These are phyloP conservation scores for Aegilops sharonensis DNA, from an alignment of 176 grass and related monocot species.

Conservation along the genomic window DNA sequence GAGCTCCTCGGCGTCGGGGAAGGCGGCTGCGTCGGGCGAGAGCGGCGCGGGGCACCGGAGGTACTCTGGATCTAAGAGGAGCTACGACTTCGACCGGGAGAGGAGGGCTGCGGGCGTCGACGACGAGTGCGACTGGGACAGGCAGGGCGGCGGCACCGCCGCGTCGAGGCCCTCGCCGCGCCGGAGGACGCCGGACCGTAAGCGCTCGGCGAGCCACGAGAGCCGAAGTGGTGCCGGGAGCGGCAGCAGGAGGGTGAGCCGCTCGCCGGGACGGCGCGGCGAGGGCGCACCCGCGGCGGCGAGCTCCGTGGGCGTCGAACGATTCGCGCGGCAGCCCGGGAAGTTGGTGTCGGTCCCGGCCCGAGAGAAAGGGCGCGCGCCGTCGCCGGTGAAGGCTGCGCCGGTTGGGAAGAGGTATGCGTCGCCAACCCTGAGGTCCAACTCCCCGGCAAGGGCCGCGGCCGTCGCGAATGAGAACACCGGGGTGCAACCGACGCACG, in stretches of 20 bases:
- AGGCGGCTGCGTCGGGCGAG: slow-evolving; percentile 38
- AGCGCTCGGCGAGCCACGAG: slow-evolving; percentile 76
- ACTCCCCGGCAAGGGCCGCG: slow-evolving; percentile 52
- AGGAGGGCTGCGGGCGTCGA: slow-evolving; percentile 46
- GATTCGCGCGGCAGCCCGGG: slow-evolving; percentile 36
- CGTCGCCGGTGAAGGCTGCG: slow-evolving; percentile 36
- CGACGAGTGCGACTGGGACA: slow-evolving; percentile 46
- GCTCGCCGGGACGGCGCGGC: slow-evolving; percentile 53
- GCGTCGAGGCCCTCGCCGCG: slow-evolving; percentile 65
- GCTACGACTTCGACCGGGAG: slow-evolving; percentile 84
- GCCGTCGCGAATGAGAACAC: slow-evolving; percentile 51
- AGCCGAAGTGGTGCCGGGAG: slow-evolving; percentile 20
- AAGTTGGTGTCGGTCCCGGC: slow-evolving; percentile 86
- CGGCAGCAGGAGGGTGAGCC: slow-evolving; percentile 65
- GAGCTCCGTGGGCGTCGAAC: background rate
- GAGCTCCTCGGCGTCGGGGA: slow-evolving; percentile 78
- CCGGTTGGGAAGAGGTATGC: slow-evolving; percentile 50
- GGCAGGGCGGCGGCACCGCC: slow-evolving; percentile 27
- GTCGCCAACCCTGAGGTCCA: slow-evolving; percentile 57
- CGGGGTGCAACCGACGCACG: slow-evolving; percentile 27
- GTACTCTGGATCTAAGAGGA: slow-evolving; percentile 83
- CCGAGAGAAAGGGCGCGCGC: slow-evolving; percentile 54
- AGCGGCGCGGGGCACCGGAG: slow-evolving; percentile 31
- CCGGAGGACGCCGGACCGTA: slow-evolving; percentile 68
- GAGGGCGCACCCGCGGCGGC: slow-evolving; percentile 19